Evolutionary conservation across 768 basidiomycete species (phyloP).

Genomic region (Russula lepida): DNA sequence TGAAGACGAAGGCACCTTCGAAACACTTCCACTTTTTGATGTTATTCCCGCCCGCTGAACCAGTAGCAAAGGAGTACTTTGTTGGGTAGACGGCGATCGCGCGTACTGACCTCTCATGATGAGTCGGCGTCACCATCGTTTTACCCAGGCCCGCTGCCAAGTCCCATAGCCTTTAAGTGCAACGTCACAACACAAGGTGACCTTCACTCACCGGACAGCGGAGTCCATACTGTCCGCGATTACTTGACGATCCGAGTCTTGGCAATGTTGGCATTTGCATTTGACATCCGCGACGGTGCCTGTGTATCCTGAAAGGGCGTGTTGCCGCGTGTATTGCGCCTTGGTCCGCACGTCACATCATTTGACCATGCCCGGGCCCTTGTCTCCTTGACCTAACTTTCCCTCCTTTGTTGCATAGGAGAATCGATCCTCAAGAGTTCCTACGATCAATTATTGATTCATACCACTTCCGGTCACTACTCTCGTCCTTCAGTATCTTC

Average conservation of each 20-base stretch:
- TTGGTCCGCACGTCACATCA: constrained; percentile 99
- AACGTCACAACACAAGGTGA: constrained; percentile 1
- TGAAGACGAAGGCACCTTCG: constrained; percentile 91
- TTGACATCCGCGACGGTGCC: constrained; percentile 93
- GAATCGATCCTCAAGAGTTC: too few species aligned
- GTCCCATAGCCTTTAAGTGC: constrained; percentile 76
- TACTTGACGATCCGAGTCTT: constrained; percentile 96
- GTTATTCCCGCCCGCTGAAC: constrained; percentile 97
- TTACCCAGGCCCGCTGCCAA: constrained; percentile 97
- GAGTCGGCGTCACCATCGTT: constrained; percentile 93
- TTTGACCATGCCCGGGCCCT: too few species aligned
- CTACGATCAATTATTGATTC: too few species aligned
- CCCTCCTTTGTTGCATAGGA: too few species aligned
- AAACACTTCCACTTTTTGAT: constrained; percentile 99
- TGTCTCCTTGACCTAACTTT: too few species aligned
- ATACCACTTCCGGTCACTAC: too few species aligned
- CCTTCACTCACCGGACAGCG: constrained; percentile 63
- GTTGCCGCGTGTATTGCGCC: constrained; percentile 94
- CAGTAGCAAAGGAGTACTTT: constrained; percentile 93
- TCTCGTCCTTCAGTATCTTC: too few species aligned
- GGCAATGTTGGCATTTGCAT: too few species aligned
- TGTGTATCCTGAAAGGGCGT: constrained; percentile 85
- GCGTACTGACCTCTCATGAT: constrained; percentile 97
- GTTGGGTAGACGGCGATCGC: constrained; percentile 92
- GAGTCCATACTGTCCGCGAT: constrained; percentile 99